These are phyloP conservation scores for Globisporangium radiosum DNA, from an alignment of 352 stramenopile genomes.

Conservation along the genomic window DNA sequence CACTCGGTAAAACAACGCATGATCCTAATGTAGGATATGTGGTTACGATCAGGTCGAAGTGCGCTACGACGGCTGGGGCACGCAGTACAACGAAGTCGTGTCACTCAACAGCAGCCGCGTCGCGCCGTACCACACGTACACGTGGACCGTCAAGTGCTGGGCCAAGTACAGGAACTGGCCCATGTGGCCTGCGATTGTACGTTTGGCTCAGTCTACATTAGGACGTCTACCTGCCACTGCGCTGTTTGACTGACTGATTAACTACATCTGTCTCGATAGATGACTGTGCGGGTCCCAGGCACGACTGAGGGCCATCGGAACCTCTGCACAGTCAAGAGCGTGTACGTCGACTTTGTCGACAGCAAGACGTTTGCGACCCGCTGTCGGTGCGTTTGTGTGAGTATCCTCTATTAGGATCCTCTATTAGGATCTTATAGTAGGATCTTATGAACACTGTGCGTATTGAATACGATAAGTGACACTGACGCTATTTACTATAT, in stretches of 20 bases:
- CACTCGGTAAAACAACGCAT: not conserved
- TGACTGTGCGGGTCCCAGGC: conserved; percentile 56
- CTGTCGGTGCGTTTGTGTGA: conserved; percentile 22
- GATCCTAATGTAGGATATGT: not conserved
- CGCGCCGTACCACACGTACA: conserved; percentile 73
- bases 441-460: not conserved
- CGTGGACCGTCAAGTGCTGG: conserved; percentile 75
- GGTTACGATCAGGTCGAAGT: conserved; percentile 38
- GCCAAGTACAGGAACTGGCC: conserved; percentile 79
- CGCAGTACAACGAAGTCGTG: conserved; percentile 56
- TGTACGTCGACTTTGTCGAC: conserved; percentile 64
- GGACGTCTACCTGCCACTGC: no score
- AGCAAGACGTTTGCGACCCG: conserved; percentile 28
- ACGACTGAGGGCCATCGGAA: conserved; percentile 30
- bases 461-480: not conserved
- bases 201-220: not conserved
- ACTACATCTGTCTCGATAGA: conserved; percentile 18
- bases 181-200: conserved; percentile 63
- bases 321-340: conserved; percentile 25
- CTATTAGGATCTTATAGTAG: not conserved
- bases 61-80: conserved; percentile 59
- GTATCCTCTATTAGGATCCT: not conserved
- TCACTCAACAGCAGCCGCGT: conserved; percentile 45
- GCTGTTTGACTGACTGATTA: not conserved
- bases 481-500: not conserved